Percentiles rank a stretch among this genome's conserved stretches.
phyloP scores from a whole-genome alignment of 1,284 basidiomycete species.

The Phlebopus sp. region DNA sequence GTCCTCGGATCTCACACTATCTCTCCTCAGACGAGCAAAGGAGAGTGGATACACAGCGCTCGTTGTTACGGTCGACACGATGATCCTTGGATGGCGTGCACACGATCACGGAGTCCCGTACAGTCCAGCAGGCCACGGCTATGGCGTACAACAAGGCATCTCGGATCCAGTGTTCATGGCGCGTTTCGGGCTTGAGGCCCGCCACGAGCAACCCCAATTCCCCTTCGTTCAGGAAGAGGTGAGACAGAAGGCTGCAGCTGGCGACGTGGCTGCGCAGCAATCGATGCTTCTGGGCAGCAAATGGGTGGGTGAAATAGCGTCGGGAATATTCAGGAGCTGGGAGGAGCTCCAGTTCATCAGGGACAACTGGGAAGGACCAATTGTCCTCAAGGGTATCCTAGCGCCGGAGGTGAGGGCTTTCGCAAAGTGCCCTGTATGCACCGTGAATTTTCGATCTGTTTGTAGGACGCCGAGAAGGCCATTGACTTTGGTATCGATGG shows the following conservation, averaged over 20 bases:
- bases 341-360: slow-evolving; percentile 61
- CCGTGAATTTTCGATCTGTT: neutral
- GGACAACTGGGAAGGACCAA: slow-evolving; percentile 66
- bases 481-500: slow-evolving; percentile 68
- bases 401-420: slow-evolving; percentile 37
- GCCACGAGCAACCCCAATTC: slow-evolving; percentile 46
- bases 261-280: slow-evolving; percentile 46
- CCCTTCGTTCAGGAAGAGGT: slow-evolving; percentile 52
- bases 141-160: slow-evolving; percentile 55
- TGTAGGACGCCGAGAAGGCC: slow-evolving; percentile 67
- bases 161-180: slow-evolving; percentile 75
- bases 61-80: slow-evolving; percentile 69
- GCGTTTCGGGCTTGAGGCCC: slow-evolving; percentile 41
- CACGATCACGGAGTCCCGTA: slow-evolving; percentile 60
- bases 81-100: slow-evolving; percentile 65
- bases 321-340: slow-evolving; percentile 61
- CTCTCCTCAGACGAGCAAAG: slow-evolving; percentile 64
- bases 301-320: slow-evolving; percentile 58
- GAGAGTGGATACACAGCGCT: slow-evolving; percentile 62
- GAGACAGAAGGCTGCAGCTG: slow-evolving; percentile 37
- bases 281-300: slow-evolving; percentile 45
- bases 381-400: slow-evolving; percentile 72
- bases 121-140: slow-evolving; percentile 60
- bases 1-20: slow-evolving; percentile 59
- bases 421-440: neutral